phyloP scores from a whole-genome alignment of 257 asterid genomes.

The Ilex asprella region DNA sequence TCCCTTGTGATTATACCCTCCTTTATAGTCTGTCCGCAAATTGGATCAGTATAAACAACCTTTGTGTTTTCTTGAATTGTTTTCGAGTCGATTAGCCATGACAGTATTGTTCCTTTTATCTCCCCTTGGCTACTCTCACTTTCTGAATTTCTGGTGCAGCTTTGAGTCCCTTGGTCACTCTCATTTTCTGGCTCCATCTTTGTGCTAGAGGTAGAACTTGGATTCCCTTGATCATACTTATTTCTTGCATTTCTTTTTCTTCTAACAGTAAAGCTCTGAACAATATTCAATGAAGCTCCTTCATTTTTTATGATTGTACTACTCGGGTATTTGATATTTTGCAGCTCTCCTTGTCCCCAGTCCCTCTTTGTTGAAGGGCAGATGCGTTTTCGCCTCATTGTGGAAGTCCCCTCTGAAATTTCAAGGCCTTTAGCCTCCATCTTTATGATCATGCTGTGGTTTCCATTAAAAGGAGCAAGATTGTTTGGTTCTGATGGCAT shows the following conservation, averaged over 20 bases:
- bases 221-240: neutral
- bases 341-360: neutral
- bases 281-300: neutral
- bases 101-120: slow-evolving; percentile 28
- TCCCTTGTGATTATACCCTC: slow-evolving; percentile 31
- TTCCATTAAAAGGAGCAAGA: no score
- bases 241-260: neutral
- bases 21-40: slow-evolving; percentile 3
- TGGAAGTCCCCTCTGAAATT: neutral
- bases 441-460: no score
- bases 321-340: neutral
- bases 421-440: neutral
- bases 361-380: no score
- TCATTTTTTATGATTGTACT: no score
- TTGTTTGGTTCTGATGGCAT: neutral
- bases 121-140: neutral
- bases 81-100: slow-evolving; percentile 42
- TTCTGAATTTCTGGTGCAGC: slow-evolving; percentile 1
- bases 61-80: slow-evolving; percentile 23
- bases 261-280: neutral
- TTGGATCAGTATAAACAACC: slow-evolving; percentile 12
- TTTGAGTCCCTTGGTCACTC: neutral
- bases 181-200: neutral
- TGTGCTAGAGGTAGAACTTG: neutral
- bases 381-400: no score